These are phyloP conservation scores for Boletus patriciae DNA, from an alignment of 768 basidiomycete species.

Conservation along the genomic window DNA sequence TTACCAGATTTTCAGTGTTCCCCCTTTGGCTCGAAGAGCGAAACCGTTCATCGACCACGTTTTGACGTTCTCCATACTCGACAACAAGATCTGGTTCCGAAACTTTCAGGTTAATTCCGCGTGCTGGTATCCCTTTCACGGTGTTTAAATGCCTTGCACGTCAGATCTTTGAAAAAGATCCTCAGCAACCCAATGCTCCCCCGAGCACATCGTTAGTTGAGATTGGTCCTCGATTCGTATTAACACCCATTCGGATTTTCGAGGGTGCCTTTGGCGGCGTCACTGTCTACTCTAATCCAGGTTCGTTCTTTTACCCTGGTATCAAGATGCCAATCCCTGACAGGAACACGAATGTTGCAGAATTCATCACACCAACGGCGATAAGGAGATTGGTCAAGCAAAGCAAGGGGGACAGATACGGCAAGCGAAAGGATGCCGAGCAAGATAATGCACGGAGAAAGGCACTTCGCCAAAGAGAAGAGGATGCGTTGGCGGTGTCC, in stretches of 20 bases:
- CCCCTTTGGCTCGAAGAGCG: slow-evolving; percentile 81
- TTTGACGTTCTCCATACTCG: slow-evolving; percentile 92
- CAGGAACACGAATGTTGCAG: slow-evolving; percentile 40
- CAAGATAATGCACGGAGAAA: slow-evolving; percentile 63
- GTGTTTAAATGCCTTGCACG: background rate
- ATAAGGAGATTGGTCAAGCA: slow-evolving; percentile 68
- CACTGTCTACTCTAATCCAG: slow-evolving; percentile 94
- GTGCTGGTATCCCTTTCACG: background rate
- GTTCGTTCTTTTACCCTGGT: slow-evolving; percentile 41
- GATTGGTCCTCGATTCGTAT: slow-evolving; percentile 95
- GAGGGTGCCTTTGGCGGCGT: slow-evolving; percentile 96
- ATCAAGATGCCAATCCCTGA: background rate
- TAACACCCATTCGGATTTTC: slow-evolving; percentile 97
- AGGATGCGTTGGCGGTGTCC: slow-evolving; percentile 79
- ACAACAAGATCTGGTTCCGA: slow-evolving; percentile 98
- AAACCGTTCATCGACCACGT: slow-evolving; percentile 99
- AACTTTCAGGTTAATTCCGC: slow-evolving; percentile 82
- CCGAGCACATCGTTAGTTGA: slow-evolving; percentile 88
- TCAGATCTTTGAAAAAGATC: slow-evolving; percentile 93
- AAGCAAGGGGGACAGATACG: slow-evolving; percentile 80
- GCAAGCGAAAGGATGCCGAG: slow-evolving; percentile 76
- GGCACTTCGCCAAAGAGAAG: slow-evolving; percentile 59
- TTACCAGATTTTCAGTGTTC: slow-evolving; percentile 89
- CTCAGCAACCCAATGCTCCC: slow-evolving; percentile 80
- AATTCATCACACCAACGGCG: slow-evolving; percentile 89